Base-by-base conservation (phyloP, 2,329 filamentous ascomycete genomes). In the Aureobasidium sp. region DNA sequence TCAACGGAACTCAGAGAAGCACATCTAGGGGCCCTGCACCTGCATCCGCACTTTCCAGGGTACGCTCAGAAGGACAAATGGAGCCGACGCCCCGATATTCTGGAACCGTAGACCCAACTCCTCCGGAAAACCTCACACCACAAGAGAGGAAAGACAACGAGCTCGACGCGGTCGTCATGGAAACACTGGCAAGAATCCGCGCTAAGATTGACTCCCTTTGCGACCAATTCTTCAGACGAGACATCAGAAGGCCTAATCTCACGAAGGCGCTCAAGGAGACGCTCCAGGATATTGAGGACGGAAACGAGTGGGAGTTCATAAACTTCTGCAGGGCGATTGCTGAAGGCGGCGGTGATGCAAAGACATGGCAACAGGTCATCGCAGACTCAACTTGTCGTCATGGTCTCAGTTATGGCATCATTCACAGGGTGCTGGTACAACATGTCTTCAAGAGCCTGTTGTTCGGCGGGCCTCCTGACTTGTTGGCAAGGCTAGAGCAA, bases 261-360 rank as follows among this genome's bases (percentile, higher is more conserved):
- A 31, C 5, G 27, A 25, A 29, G 31, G 17, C 25, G 51, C 9
- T 37, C 27, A 34, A 34, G 31, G 31, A 34, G 36, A 8, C 12
- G 36, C 31, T 34, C 31, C 11, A 34, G 31, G 12, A 27, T 6
- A 53, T 37, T 20, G 6, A 37, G 17, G 9, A 36, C 3, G 6
- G 31, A 17, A 17, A 25, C 11, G 62, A 51, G n/a, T 34, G 20
- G 47, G 47, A 51, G 36, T 49, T 71, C 27, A 57, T 70, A n/a
- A 62, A 67, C 14, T 70, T 69, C 44, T 66, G 68, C 72, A 69
- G 75, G 65, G 67, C 75, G 49, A 62, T 72, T 22, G 67, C 68
- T 6, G 57, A 68, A 31, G 71, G 68, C 5, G 58, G 62, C 14
- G 56, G 68, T 14, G 68, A 67, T 12, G 14, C 57, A 41, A 44